Evolutionary conservation across 2,329 filamentous ascomycete species (phyloP), one percentile per base, ranked within the genome.

Genomic region (Cladophialophora bantiana): DNA sequence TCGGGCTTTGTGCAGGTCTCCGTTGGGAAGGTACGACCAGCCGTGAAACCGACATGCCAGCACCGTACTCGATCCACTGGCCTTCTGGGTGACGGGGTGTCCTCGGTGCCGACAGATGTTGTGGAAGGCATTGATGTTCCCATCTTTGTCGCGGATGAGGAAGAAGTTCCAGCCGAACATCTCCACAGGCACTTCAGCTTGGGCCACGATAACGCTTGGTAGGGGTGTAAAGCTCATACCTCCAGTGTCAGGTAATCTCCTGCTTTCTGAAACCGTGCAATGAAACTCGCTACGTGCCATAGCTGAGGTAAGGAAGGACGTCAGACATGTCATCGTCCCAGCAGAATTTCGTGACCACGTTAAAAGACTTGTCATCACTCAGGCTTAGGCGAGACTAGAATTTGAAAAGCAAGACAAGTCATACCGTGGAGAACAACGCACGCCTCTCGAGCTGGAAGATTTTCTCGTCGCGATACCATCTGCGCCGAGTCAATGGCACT

Each of bases 81-180:
- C 53, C 32, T 67, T 70, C 13, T 65, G 81, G 7, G 87, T 84
- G 10, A 89, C 82, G 0, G 69, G 67, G 72, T 84, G 89, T 15
- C 87, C 87, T 15, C 87, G 81, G 75, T 89, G 87, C 2, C 87
- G 79, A 76, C 87, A 89, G 40, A 88, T 80, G 72, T 89, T 89
- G 77, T 89, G 87, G 74, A 89, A 88, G 12, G 81, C 86, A 66
- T 86, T 84, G 76, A 88, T 83, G 6, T 81, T 80, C 9, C 82
- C 82, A 7, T 83, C 77, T 32, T 83, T 80, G 72, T 87, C 84
- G 15, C 77, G 77, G 62, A 80, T 78, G 7, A 88, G 74, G 72
- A 88, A 76, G 73, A 89, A 84, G 38, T 85, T 78, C 76, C 83
- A 88, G 20, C 83, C 85, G 13, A 86, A 68, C 59, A 70, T 65